Evolutionary conservation across 805 yeast genomes (phyloP).

Genomic region (Sugiyamaella marilandica): DNA sequence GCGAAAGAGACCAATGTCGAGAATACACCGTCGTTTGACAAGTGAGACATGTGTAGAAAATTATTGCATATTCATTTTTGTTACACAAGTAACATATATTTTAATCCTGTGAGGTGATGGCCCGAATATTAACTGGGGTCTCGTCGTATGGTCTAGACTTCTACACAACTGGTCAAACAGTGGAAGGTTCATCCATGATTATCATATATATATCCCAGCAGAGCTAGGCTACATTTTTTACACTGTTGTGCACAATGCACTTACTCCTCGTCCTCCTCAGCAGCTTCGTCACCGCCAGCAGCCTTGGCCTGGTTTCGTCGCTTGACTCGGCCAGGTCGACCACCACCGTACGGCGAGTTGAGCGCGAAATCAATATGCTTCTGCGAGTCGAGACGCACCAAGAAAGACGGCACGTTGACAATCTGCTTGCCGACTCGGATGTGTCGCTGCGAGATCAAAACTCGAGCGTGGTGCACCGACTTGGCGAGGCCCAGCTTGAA

Average conservation of each 20-base stretch:
- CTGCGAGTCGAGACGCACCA: slow-evolving; percentile 99
- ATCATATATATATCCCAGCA: neutral
- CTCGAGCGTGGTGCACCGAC: slow-evolving; percentile 99
- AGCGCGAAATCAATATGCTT: slow-evolving; percentile 99
- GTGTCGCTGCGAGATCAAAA: slow-evolving; percentile 97
- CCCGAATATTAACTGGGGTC: too few species aligned
- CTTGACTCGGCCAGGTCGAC: slow-evolving; percentile 99
- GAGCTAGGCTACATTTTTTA: neutral
- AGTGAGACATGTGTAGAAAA: too few species aligned
- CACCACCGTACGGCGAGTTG: slow-evolving; percentile 99
- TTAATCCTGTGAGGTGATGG: too few species aligned
- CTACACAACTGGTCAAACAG: too few species aligned
- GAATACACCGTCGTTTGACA: too few species aligned
- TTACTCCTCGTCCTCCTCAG: slow-evolving; percentile 56
- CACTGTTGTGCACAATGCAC: neutral
- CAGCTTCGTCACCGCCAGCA: slow-evolving; percentile 65
- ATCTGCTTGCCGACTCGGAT: slow-evolving; percentile 99
- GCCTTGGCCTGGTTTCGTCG: slow-evolving; percentile 76
- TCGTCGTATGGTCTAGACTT: too few species aligned
- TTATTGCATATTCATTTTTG: too few species aligned
- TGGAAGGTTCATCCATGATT: slow-evolving; percentile 1
- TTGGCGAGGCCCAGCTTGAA: slow-evolving; percentile 99
- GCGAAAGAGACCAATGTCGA: too few species aligned
- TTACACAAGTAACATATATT: too few species aligned
- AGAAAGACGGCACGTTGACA: slow-evolving; percentile 97